Evolutionary conservation across 164 flowering plant species (phyloP), one percentile per base, ranked within the genome.

Genomic region (Sextonia rubra): DNA sequence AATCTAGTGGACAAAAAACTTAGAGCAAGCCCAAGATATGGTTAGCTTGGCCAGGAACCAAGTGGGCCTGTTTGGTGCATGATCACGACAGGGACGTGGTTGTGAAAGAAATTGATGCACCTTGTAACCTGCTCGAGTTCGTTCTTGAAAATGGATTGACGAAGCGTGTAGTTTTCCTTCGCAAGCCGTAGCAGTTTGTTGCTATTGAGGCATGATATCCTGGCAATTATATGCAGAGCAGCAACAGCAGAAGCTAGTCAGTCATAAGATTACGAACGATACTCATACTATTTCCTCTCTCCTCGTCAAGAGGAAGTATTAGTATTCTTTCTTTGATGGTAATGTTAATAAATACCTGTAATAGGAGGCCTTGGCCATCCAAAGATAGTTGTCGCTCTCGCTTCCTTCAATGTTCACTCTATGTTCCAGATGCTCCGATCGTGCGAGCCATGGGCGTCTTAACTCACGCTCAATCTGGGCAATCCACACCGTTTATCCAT

Each of bases 381-480:
- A 58, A 7, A 69, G 47, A 25, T 24, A 17, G 47, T 18, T n/a
- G 24, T 27, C 22, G 49, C 17, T 18, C 25, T 69, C n/a, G 23
- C 20, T 6, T 69, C 71, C 23, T 69, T 69, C 71, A 47, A 70
- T 70, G 72, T 3, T 23, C 47, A 7, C 17, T 32, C 72, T 29
- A 30, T 70, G 72, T 25, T 56, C 72, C 65, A 70, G 49, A 58
- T 70, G 72, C 22, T 70, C 72, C 24, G 58, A n/a, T 29, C 72
- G 72, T 20, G 64, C 72, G 20, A 70, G 64, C 72, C 72, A 70
- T 30, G 65, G 64, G 58, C 29, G 26, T 22, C 23, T 58, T 60
- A 70, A 20, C 30, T 70, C 72, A 70, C 56, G 64, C 25, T 74
- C 76, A 47, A 74, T 74, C 76, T 69, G 22, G 24, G 4, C 15